Evolutionary conservation across 2,329 filamentous ascomycete species (phyloP).

Genomic region (Zymoseptoria passerinii): DNA sequence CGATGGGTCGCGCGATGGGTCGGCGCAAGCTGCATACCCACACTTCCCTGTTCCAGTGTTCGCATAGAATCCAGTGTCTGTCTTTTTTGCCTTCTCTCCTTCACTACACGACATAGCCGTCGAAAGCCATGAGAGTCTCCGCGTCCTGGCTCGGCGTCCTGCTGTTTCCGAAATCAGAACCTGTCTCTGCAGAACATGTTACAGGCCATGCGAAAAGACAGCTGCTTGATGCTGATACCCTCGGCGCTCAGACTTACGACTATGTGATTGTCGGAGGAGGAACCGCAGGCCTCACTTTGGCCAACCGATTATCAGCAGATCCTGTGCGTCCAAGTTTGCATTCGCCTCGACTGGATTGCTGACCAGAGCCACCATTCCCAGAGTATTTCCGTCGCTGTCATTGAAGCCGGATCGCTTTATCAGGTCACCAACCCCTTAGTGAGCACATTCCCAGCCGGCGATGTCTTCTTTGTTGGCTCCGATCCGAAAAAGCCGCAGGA

Average conservation of each 20-base stretch:
- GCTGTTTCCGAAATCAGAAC: neutral
- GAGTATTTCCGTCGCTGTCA: constrained; percentile 9
- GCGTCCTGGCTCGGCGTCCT: neutral
- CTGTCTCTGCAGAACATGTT: neutral
- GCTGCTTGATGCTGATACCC: neutral
- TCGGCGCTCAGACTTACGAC: constrained; percentile 1
- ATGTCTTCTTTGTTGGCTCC: constrained; percentile 2
- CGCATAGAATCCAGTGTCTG: neutral
- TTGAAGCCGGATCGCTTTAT: constrained; percentile 23
- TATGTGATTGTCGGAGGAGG: constrained; percentile 8
- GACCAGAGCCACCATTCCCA: neutral
- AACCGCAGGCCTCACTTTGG: constrained; percentile 2
- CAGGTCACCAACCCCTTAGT: constrained; percentile 10
- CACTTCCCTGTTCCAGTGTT: neutral
- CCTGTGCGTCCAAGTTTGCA: neutral
- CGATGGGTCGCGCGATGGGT: neutral
- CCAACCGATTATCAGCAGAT: constrained; percentile 2
- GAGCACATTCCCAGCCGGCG: constrained; percentile 2
- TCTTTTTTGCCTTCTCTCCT: neutral
- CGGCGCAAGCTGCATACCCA: neutral
- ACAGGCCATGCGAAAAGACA: neutral
- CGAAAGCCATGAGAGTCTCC: neutral
- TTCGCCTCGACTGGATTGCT: neutral
- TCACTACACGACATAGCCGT: too few species aligned
- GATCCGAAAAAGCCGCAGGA: constrained; percentile 10